Base-by-base conservation (phyloP, 2,329 filamentous ascomycete genomes). In the Ceratocystis variospora region DNA sequence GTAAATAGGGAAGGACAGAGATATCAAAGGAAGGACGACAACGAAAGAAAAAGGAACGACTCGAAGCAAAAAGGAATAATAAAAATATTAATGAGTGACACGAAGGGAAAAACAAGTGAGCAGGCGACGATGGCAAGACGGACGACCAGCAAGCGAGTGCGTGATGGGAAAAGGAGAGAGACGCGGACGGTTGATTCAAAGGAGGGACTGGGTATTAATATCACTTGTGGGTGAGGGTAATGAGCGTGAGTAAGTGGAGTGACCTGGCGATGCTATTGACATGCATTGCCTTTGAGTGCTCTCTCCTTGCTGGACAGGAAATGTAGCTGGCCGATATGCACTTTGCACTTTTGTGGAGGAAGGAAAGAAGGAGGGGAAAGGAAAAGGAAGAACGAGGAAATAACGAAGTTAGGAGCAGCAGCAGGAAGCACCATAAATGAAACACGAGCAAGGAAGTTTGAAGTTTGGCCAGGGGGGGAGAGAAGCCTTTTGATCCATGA, bases 391-490 rank as follows among this genome's bases (percentile, higher is more conserved):
- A 48, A 10, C 41, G 10, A 33, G 61, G 44, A 3, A 19, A 4
- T 28, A 62, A n/a, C 37, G 61, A 62, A 48, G 37, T 45, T 62
- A 41, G 61, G 61, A 62, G 37, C 45, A 62, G 45, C 37, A 45
- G 15, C 22, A 62, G n/a, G 37, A 41, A 62, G 37, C 37, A 25
- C 33, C 61, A 45, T 62, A 78, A 75, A 59, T 15, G 55, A 59
- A 62, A 61, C 61, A 28, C 45, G 59, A 53, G 55, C 37, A 61
- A 28, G 46, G 64, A 28, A 55, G 28, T 31, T 55, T 37, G 48
- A 31, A 59, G 55, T 59, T n/a, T 37, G 41, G 19, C 8, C 48
- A 59, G 46, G 44, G 15, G 19, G 22, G 25, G 31, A 50, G 48
- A 45, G 28, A 37, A 63, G 46, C 50, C 57, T 45, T 61, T 46